Percentiles rank a stretch among this genome's conserved stretches.
These are phyloP conservation scores for Oemleria cerasiformis DNA, from an alignment of 306 rosid species.

Conservation along the genomic window DNA sequence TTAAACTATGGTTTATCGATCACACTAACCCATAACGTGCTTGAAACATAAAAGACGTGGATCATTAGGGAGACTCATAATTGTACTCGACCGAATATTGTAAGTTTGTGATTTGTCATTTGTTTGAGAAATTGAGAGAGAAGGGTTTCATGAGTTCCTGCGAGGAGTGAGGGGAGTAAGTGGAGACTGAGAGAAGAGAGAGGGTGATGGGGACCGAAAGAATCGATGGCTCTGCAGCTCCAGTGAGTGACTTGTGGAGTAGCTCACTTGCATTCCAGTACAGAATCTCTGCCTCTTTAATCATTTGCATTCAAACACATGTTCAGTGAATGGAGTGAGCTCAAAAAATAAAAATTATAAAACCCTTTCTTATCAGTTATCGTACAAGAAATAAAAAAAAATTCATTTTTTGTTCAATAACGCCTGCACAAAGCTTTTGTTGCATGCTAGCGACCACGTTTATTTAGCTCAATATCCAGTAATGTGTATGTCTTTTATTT, in stretches of 20 bases:
- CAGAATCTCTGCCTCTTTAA: conserved; percentile 27
- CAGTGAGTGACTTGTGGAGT: conserved; percentile 28
- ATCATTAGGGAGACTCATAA: conserved; percentile 60
- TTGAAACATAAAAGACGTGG: too few relatives aligned
- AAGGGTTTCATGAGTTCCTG: conserved; percentile 13
- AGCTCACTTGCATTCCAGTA: conserved; percentile 12
- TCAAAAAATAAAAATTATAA: too few relatives aligned
- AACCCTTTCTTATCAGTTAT: too few relatives aligned
- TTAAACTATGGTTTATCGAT: conserved; percentile 6
- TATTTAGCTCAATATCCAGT: not conserved
- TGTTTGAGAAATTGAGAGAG: not conserved
- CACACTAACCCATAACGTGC: too few relatives aligned
- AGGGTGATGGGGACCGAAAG: conserved; percentile 64
- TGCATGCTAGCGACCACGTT: not conserved
- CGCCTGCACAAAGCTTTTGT: not conserved
- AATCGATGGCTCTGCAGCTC: conserved; percentile 56
- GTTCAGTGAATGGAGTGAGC: not conserved
- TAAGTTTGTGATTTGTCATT: too few relatives aligned
- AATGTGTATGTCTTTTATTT: not conserved
- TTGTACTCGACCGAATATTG: conserved; percentile 60
- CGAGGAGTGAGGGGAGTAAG: conserved; percentile 31
- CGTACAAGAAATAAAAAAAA: not conserved
- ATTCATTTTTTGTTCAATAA: not conserved
- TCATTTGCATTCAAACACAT: conserved; percentile 17
- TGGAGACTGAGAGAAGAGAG: conserved; percentile 38